Evolutionary conservation across 805 yeast genomes (phyloP).

Genomic region (Citeromyces matritensis): DNA sequence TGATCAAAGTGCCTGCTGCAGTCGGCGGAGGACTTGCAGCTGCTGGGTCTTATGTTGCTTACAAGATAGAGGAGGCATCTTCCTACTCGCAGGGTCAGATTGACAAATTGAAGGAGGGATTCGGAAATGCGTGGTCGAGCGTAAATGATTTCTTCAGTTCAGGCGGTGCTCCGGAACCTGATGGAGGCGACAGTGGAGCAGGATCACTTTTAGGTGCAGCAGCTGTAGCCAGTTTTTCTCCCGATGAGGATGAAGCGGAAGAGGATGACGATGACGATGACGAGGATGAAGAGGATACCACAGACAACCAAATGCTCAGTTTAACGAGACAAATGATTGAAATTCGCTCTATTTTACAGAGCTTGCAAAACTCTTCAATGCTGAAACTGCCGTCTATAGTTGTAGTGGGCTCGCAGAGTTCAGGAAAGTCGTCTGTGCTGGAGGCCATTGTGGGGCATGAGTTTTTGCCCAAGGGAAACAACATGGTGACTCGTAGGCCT

Average conservation of each 20-base stretch:
- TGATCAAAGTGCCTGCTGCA: slow-evolving; percentile 57
- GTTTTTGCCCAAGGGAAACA: slow-evolving; percentile 90
- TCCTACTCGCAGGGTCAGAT: slow-evolving; percentile 55
- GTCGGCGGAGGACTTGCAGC: slow-evolving; percentile 90
- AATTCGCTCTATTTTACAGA: slow-evolving; percentile 64
- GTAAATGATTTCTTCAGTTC: slow-evolving; percentile 26
- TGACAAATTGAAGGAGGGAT: slow-evolving; percentile 43
- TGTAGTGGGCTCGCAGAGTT: slow-evolving; percentile 93
- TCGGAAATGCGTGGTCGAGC: slow-evolving; percentile 35
- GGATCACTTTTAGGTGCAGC: slow-evolving; percentile 45
- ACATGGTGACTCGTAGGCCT: slow-evolving; percentile 97
- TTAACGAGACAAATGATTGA: slow-evolving; percentile 95
- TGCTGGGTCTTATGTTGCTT: slow-evolving; percentile 84
- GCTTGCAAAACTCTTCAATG: slow-evolving; percentile 59
- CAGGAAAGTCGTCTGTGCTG: slow-evolving; percentile 92
- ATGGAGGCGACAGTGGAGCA: slow-evolving; percentile 13
- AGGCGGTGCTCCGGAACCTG: slow-evolving; percentile 12
- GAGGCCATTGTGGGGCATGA: slow-evolving; percentile 98
- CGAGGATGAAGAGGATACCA: slow-evolving; percentile 29
- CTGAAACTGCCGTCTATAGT: slow-evolving; percentile 87
- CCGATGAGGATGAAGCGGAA: slow-evolving; percentile 24
- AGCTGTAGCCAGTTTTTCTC: slow-evolving; percentile 21
- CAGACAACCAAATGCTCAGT: slow-evolving; percentile 73
- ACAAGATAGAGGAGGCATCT: slow-evolving; percentile 82
- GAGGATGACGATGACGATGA: slow-evolving; percentile 29